A percentile compares a stretch with the other conserved stretches of the same genome.
Conservation (phyloP, 106 monocot genomes). For the Dactylorhiza incarnata region DNA sequence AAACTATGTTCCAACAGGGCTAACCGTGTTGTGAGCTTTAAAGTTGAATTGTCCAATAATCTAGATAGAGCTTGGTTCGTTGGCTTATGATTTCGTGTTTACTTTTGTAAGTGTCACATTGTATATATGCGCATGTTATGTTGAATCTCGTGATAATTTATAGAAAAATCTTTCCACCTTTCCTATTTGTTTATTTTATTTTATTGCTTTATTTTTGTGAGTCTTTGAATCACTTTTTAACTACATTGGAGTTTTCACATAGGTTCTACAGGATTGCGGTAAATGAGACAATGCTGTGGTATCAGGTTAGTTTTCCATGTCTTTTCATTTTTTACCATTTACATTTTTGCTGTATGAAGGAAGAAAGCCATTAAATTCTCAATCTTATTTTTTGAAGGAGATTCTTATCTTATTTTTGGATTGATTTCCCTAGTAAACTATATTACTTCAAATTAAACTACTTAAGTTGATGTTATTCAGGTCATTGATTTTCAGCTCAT, state of each 20-base stretch:
- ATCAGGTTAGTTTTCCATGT: constrained; percentile 83
- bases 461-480: constrained; percentile 17
- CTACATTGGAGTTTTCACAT: constrained; percentile 10
- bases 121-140: background rate
- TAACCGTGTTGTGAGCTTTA: background rate
- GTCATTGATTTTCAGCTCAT: constrained; percentile 25
- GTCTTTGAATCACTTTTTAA: background rate
- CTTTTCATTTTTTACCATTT: constrained; percentile 10
- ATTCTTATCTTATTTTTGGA: background rate
- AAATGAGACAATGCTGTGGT: constrained; percentile 77
- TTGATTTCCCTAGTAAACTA: background rate
- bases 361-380: background rate
- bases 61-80: background rate
- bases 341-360: background rate
- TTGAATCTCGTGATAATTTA: background rate
- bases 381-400: background rate
- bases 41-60: background rate
- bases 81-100: background rate
- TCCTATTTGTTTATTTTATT: background rate
- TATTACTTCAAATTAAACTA: constrained; percentile 18
- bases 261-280: constrained; percentile 86
- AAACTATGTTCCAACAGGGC: background rate
- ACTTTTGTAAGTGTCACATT: background rate
- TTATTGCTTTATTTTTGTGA: background rate
- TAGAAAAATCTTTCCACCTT: background rate